Evolutionary conservation across 2,329 filamentous ascomycete genomes (phyloP), one percentile per base, ranked within the genome.

Genomic region (Cryphonectria japonica): DNA sequence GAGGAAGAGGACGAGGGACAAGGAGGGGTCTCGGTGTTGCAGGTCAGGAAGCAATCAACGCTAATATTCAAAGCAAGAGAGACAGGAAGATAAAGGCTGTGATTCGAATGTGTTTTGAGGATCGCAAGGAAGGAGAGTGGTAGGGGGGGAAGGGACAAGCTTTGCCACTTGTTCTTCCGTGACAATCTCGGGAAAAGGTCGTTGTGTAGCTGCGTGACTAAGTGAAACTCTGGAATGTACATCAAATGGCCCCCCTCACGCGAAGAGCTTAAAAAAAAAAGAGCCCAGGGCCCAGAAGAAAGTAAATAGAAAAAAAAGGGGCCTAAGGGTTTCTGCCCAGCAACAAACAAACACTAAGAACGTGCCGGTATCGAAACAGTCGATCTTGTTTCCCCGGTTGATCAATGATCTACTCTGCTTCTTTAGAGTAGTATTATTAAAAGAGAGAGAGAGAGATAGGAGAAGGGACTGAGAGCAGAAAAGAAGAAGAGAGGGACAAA

Each of bases 171-270:
- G 65, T 68, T 68, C 65, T 43, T n/a, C 37, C 26, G 41, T 64
- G 61, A 43, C 61, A 64, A 37, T 62, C 60, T 39, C 59, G 59
- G 66, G 52, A 54, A 41, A 57, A 57, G 63, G 46, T 57, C 54
- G 71, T 70, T 61, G 59, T 14, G 46, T 22, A 50, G 46, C 41
- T 57, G 46, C 39, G 69, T 70, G 69, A 70, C 69, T 68, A 67
- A 67, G 66, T 67, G 71, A 67, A 71, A 72, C 71, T 68, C 34
- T 66, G 71, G 66, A 67, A 67, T 67, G 66, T 46, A 16, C 66
- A 26, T 59, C 66, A n/a, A 61, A 67, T 67, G 22, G 19, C 37
- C 60, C 69, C 64, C 64, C 68, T 70, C 68, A 67, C 68, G 50
- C 66, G 71, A 66, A 39, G 67, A 70, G 50, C 70, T 61, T 65